Base-by-base conservation (phyloP, 1,139 yeast genomes). In the Suhomyces wounanorum region DNA sequence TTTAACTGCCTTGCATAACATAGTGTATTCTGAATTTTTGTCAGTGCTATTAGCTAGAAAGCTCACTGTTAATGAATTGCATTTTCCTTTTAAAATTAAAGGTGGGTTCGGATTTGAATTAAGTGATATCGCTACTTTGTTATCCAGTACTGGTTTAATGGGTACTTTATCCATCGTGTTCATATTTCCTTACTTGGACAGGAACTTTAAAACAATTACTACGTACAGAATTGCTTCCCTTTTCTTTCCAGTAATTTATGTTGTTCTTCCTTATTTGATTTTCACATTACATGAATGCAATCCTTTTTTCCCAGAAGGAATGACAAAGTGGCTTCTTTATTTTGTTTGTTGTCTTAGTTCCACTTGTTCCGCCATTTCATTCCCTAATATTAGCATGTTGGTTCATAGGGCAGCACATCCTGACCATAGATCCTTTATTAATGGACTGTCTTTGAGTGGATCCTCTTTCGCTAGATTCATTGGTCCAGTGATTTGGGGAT, bases 401-500 rank as follows among this genome's bases (percentile, higher is more conserved):
- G 69, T 78, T 25, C 84, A 79, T 58, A 66, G 82, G 47, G 75
- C 80, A 8, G 70, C 84, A 1, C 74, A 77, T 8, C 69, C 78
- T 28, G 66, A 72, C 54, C 78, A 80, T 59, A 65, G 84, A 48
- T 82, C 83, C 0, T 73, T 78, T 53, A 71, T 81, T 38, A 81
- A 81, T 61, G 82, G 83, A 14, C 65, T 76, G 11, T 72, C 82
- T 1, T 67, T 80, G 58, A 75, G 81, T 52, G 70, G 79, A 44
- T 70, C 79, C 18, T 77, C 88, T 0, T 66, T 79, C 39, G 85
- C 87, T 0, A 65, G 89, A 54, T 83, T 81, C 50, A 43, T 80
- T 1, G 88, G 85, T 3, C 89, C 89, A 0, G 63, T 83, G 16
- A 39, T 72, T 2, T 83, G 86, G 84, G 89, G 89, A 10, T 68